Evolutionary conservation across 139 green algal species (phyloP).

Genomic region (Ettlia oleoabundans): DNA sequence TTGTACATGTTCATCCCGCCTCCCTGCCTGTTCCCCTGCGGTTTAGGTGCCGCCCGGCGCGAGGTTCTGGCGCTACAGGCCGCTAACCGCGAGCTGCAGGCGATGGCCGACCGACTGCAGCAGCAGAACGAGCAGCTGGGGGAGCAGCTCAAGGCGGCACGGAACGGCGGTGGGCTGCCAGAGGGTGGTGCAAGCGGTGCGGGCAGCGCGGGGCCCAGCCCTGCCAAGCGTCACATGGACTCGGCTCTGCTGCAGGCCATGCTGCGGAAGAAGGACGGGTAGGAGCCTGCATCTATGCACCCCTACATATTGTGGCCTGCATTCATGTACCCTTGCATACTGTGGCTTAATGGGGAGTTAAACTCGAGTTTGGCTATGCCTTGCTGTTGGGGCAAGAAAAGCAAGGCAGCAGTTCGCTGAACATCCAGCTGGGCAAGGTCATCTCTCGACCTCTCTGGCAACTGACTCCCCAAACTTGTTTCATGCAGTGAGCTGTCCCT

Average conservation of each 20-base stretch:
- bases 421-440: too few relatives aligned
- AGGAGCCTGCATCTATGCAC: not conserved
- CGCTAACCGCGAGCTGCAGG: constrained; percentile 15
- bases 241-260: constrained; percentile 26
- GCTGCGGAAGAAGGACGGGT: constrained; percentile 35
- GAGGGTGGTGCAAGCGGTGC: not conserved
- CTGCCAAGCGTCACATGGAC: constrained; percentile 33
- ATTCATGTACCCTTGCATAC: not conserved
- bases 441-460: too few relatives aligned
- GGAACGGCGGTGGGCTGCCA: not conserved
- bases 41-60: not conserved
- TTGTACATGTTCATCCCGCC: too few relatives aligned
- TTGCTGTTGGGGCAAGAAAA: too few relatives aligned
- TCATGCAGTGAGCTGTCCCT: constrained; percentile 14
- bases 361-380: too few relatives aligned
- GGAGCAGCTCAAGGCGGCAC: not conserved
- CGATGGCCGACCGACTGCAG: not conserved
- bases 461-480: not conserved
- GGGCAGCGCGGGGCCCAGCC: constrained; percentile 2
- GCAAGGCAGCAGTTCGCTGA: too few relatives aligned
- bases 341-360: too few relatives aligned
- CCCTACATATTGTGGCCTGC: not conserved
- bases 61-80: constrained; percentile 29
- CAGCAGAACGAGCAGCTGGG: constrained; percentile 26
- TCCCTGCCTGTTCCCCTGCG: not conserved